These are phyloP conservation scores for Phialophora macrospora DNA, from an alignment of 2,329 filamentous ascomycete species.

Conservation along the genomic window DNA sequence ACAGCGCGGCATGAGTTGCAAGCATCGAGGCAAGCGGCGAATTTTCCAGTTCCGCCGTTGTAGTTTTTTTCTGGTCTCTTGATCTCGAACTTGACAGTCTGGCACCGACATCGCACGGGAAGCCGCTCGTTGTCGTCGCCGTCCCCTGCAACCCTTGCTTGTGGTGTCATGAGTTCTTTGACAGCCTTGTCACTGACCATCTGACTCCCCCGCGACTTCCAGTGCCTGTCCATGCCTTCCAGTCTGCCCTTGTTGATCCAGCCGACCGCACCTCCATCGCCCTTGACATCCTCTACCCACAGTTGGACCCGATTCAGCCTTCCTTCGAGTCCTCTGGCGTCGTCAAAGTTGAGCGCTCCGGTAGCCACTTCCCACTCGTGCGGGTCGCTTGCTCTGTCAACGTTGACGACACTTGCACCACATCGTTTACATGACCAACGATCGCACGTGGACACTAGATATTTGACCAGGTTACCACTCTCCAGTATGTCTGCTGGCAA, in stretches of 20 bases:
- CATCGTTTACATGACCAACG: slow-evolving; percentile 32
- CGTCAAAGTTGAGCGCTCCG: slow-evolving; percentile 25
- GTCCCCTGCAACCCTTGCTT: not conserved
- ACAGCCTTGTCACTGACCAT: slow-evolving; percentile 26
- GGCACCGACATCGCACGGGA: slow-evolving; percentile 25
- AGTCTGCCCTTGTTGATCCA: slow-evolving; percentile 34
- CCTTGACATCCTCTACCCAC: slow-evolving; percentile 34
- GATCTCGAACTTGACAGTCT: slow-evolving; percentile 22
- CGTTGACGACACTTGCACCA: slow-evolving; percentile 29
- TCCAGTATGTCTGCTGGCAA: slow-evolving; percentile 16
- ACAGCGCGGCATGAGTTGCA: slow-evolving; percentile 31
- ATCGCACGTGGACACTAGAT: slow-evolving; percentile 24
- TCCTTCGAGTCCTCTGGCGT: slow-evolving; percentile 19
- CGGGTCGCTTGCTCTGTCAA: slow-evolving; percentile 20
- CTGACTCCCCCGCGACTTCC: slow-evolving; percentile 25
- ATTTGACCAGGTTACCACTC: slow-evolving; percentile 14
- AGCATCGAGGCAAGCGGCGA: slow-evolving; percentile 23
- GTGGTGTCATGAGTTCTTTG: slow-evolving; percentile 11
- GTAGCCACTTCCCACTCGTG: slow-evolving; percentile 34
- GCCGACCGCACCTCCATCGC: slow-evolving; percentile 32
- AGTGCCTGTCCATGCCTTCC: slow-evolving; percentile 28
- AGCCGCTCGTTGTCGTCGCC: slow-evolving; percentile 15
- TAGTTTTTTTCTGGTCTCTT: slow-evolving; percentile 7
- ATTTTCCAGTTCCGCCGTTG: slow-evolving; percentile 22
- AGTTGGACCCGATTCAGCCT: slow-evolving; percentile 33